Base-by-base conservation (phyloP, 768 basidiomycete species). In the Saitozyma sp. region DNA sequence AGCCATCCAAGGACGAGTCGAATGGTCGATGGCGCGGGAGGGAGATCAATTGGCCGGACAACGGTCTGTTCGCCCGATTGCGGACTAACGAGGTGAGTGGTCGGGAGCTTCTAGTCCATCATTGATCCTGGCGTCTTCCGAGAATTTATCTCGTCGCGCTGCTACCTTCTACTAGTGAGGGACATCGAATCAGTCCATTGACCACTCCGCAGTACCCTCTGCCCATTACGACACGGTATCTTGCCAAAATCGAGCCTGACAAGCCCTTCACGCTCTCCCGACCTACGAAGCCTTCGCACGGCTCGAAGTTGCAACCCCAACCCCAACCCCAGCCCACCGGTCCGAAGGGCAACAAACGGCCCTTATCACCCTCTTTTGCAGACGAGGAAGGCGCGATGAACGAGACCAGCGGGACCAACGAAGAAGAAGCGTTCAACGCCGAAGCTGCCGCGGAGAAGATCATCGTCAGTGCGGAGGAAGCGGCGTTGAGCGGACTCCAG, bases 11-110 rank as follows among this genome's bases (percentile, higher is more conserved):
- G 38, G 20, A 66, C 50, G 85, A 71, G 84, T 83, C 17, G 29
- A 58, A 80, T 69, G 39, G 69, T 81, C 0, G 84, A 83, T 10
- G 64, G 83, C 3, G 79, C 45, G 11, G 62, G 83, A 0, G 80
- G 83, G 91, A 94, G 76, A 81, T 88, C 37, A 92, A 93, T 77
- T 89, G 86, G 66, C 75, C 88, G 9, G 81, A 82, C n/a, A 75
- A 81, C 13, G 84, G 86, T 13, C 78, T 84, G 0, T 80, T 90
- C 56, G 88, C 86, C 70, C 74, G 83, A 16, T 80, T 94, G 46
- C 83, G 88, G 14, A 82, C 86, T 10, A 86, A 86, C 78, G 89
- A 89, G 83, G 91, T 89, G 43, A 4, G 81, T 74, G 8, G 40
- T 42, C 14, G 2, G 29, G 29, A 29, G 2, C 29, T 29, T 5